phyloP scores from a whole-genome alignment of 495 filamentous ascomycete species.

The Wilcoxina mikolae region DNA sequence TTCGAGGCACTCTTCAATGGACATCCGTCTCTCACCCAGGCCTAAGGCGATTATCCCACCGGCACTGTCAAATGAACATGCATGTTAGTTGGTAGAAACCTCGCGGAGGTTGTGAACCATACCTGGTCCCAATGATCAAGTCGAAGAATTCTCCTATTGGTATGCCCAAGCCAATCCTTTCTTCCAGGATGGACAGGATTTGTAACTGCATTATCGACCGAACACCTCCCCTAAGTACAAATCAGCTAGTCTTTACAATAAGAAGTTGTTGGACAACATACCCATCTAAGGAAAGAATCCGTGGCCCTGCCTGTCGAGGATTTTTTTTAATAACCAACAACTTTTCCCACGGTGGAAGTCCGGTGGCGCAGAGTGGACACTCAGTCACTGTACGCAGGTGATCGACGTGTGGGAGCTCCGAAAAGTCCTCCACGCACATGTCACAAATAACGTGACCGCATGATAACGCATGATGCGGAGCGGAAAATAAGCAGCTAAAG shows the following conservation, averaged over 20 bases:
- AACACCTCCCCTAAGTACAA: constrained; percentile 29
- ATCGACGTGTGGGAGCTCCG: background rate
- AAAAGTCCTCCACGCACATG: constrained; percentile 25
- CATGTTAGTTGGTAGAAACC: background rate
- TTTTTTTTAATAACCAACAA: constrained; percentile 26
- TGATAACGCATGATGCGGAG: constrained; percentile 30
- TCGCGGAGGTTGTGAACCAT: background rate
- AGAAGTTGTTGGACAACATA: constrained; percentile 18
- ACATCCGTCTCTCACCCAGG: constrained; percentile 31
- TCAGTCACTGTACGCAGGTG: constrained; percentile 10
- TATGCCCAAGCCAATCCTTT: constrained; percentile 18
- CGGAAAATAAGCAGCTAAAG: constrained; percentile 31
- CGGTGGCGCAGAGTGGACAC: constrained; percentile 1
- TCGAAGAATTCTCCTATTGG: constrained; percentile 35
- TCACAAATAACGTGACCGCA: constrained; percentile 34
- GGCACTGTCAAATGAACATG: constrained; percentile 17
- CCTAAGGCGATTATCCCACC: constrained; percentile 37
- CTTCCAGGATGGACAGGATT: constrained; percentile 30
- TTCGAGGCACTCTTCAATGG: constrained; percentile 30
- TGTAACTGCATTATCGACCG: constrained; percentile 35
- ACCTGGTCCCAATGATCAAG: constrained; percentile 36
- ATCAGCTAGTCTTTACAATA: background rate
- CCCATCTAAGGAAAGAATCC: constrained; percentile 34
- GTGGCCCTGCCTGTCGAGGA: constrained; percentile 28
- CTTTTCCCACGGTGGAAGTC: background rate